These are phyloP conservation scores for Ulota crispa DNA, from an alignment of 225 moss, liverwort and hornwort genomes.

Conservation along the genomic window DNA sequence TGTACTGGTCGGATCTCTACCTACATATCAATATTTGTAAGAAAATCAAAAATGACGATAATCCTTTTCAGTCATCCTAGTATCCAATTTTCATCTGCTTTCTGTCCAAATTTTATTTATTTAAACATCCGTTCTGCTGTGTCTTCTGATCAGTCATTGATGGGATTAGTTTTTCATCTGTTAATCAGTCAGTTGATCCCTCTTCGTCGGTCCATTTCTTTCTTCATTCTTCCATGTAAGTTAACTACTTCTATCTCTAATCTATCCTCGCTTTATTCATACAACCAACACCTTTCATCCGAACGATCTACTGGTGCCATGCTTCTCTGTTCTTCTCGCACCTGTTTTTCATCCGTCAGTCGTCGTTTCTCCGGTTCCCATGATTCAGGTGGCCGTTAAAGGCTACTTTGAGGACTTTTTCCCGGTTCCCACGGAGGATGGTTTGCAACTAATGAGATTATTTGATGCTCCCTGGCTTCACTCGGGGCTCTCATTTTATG, in stretches of 20 bases:
- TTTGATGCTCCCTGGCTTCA: constrained; percentile 17
- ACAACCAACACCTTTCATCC: too few relatives aligned
- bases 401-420: constrained; percentile 3
- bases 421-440: constrained; percentile 5
- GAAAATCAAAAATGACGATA: too few relatives aligned
- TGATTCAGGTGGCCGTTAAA: constrained; percentile 35
- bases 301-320: too few relatives aligned
- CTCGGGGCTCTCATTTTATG: not conserved
- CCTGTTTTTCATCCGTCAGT: not conserved
- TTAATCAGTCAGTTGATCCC: too few relatives aligned
- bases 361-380: not conserved
- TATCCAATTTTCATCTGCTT: not conserved
- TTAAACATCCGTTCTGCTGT: too few relatives aligned
- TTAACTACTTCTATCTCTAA: too few relatives aligned
- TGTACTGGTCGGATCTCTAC: not conserved
- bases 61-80: not conserved
- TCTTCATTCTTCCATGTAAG: too few relatives aligned
- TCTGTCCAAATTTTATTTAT: too few relatives aligned
- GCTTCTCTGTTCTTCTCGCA: not conserved
- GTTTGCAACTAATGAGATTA: constrained; percentile 5
- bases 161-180: too few relatives aligned
- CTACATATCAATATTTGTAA: not conserved
- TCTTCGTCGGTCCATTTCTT: too few relatives aligned
- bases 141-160: too few relatives aligned
- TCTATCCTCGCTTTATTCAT: too few relatives aligned